Evolutionary conservation across 495 filamentous ascomycete genomes (phyloP), one percentile per base, ranked within the genome.

Genomic region (Daldinia decipiens): DNA sequence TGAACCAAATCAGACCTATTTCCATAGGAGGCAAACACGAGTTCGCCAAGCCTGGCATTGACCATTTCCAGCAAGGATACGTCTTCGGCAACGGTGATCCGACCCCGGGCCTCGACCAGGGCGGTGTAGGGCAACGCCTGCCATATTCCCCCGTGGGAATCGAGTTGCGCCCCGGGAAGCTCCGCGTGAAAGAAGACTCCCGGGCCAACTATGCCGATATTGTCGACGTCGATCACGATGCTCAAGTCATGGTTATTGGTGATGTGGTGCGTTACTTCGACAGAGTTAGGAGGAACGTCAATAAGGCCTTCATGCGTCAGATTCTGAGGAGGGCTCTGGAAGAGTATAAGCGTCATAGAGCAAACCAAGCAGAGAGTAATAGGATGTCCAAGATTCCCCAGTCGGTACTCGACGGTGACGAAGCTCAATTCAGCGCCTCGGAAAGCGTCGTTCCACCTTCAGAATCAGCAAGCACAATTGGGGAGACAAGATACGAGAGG

Each of bases 251-350:
- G 51, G 73, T 77, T 11, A 73, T 77, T 36, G 75, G 75, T 27
- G 75, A 77, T 39, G 75, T 77, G 38, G 75, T 77, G 45, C 71
- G 72, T 45, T 77, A 77, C 65, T 77, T 77, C 63, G 75, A 77
- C 68, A 62, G 75, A 19, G 75, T 77, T 27, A 71, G 75, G 29
- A 61, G 75, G 34, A 77, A 77, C 24, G 75, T 77, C 68, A 77
- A 77, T 68, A 77, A 77, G 70, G 75, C 75, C 7, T 77, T 70
- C 54, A 77, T 77, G 75, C 75, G 75, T 31, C 75, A 77, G 50
- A 77, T 76, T 39, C 59, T 77, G 29, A 67, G 75, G 40, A 74
- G 68, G 21, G 75, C 75, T 8, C 31, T 77, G 51, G 75, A 77
- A 59, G 72, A 76, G 45, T 77, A 77, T 58, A 74, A 77, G 51